phyloP scores from a whole-genome alignment of 2,329 filamentous ascomycete species.

The Podosphaera xanthii region DNA sequence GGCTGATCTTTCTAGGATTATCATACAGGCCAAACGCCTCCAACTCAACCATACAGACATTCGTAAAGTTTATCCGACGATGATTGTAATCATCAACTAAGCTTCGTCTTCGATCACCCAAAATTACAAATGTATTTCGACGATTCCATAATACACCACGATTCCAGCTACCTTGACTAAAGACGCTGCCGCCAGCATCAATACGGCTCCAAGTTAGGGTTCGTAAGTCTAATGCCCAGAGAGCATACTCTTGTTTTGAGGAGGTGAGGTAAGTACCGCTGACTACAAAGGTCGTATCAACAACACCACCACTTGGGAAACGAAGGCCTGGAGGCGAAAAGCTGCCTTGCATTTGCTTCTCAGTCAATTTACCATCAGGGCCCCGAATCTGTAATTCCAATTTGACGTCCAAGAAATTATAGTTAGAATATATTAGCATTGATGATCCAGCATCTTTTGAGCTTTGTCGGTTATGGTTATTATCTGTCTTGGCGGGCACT shows the following conservation, averaged over 20 bases:
- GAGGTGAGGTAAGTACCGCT: constrained; percentile 94
- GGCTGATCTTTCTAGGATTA: constrained; percentile 59
- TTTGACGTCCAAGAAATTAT: constrained; percentile 95
- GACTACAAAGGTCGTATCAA: constrained; percentile 90
- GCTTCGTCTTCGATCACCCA: constrained; percentile 81
- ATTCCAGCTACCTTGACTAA: constrained; percentile 96
- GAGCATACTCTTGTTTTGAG: constrained; percentile 90
- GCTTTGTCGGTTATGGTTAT: constrained; percentile 25
- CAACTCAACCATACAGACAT: constrained; percentile 89
- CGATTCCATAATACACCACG: constrained; percentile 81
- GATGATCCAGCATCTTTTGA: constrained; percentile 35
- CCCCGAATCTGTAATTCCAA: constrained; percentile 76
- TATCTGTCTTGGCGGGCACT: constrained; percentile 11
- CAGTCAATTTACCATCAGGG: constrained; percentile 60
- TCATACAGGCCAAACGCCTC: constrained; percentile 96
- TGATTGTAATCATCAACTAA: constrained; percentile 97
- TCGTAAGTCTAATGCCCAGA: constrained; percentile 81
- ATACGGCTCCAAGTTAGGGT: constrained; percentile 88
- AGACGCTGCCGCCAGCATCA: constrained; percentile 80
- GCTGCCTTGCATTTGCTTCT: constrained; percentile 70
- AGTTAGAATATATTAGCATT: constrained; percentile 98
- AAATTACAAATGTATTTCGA: constrained; percentile 82
- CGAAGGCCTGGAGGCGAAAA: constrained; percentile 80
- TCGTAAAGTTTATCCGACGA: constrained; percentile 87
- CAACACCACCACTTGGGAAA: constrained; percentile 87